Percentiles rank a stretch among this genome's conserved stretches.
Evolutionary conservation across 1,284 basidiomycete genomes (phyloP).

Genomic region (Ganoderma sp.): DNA sequence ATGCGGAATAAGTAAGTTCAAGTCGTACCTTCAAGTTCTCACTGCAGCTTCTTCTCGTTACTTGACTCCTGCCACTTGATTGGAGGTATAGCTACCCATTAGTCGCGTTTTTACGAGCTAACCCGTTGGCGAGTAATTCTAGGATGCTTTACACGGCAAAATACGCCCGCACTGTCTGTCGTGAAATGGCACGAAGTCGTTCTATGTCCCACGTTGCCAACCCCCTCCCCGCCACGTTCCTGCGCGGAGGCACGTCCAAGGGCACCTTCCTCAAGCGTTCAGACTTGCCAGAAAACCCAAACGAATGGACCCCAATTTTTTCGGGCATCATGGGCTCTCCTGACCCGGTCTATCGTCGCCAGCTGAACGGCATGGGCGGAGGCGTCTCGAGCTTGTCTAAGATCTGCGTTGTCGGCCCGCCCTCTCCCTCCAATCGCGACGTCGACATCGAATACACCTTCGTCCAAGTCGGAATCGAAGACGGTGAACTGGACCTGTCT

Average conservation of each 20-base stretch:
- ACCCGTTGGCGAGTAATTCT: too few species aligned
- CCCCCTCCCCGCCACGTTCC: conserved; percentile 63
- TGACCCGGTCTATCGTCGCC: conserved; percentile 72
- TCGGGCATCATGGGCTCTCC: conserved; percentile 85
- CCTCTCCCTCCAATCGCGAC: conserved; percentile 48
- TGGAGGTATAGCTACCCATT: too few species aligned
- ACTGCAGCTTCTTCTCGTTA: too few species aligned
- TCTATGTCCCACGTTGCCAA: conserved; percentile 34
- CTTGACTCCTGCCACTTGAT: too few species aligned
- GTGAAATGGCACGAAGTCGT: too few species aligned
- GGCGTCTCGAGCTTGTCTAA: conserved; percentile 83
- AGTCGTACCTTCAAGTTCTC: too few species aligned
- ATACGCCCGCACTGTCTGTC: too few species aligned
- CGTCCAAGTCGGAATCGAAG: conserved; percentile 58
- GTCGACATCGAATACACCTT: conserved; percentile 73
- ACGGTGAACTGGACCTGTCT: conserved; percentile 62
- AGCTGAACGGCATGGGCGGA: conserved; percentile 86
- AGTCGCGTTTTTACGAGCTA: too few species aligned
- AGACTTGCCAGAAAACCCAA: conserved; percentile 55
- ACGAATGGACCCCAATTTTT: conserved; percentile 67
- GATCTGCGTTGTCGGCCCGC: conserved; percentile 69
- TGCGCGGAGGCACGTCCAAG: conserved; percentile 82
- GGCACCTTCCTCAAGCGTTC: conserved; percentile 69
- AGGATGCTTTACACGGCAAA: too few species aligned
- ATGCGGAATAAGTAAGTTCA: too few species aligned